A percentile compares a stretch with the other conserved stretches of the same genome.
phyloP scores from a whole-genome alignment of 2,329 filamentous ascomycete species.

The Anthostomella pinea region DNA sequence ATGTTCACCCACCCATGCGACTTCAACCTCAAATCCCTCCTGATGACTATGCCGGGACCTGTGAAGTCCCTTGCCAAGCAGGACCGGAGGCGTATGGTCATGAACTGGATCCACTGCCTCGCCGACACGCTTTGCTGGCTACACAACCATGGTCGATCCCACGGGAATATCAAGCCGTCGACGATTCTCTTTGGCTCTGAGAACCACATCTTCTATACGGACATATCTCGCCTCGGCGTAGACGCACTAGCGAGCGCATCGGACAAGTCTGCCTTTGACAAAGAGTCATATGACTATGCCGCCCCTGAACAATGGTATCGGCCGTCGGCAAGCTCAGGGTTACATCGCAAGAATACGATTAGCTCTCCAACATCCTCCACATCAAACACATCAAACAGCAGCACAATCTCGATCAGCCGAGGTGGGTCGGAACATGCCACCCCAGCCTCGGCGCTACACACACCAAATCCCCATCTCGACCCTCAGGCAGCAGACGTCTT shows the following conservation, averaged over 20 bases:
- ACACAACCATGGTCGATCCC: slow-evolving; percentile 61
- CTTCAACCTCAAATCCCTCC: slow-evolving; percentile 63
- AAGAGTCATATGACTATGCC: slow-evolving; percentile 70
- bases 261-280: slow-evolving; percentile 55
- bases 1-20: slow-evolving; percentile 66
- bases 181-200: slow-evolving; percentile 65
- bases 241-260: slow-evolving; percentile 40
- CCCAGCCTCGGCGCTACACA: slow-evolving; percentile 34
- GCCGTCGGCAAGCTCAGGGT: slow-evolving; percentile 33
- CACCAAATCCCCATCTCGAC: slow-evolving; percentile 44
- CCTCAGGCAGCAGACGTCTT: slow-evolving; percentile 67
- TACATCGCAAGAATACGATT: slow-evolving; percentile 28
- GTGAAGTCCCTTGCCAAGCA: slow-evolving; percentile 62
- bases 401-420: slow-evolving; percentile 38
- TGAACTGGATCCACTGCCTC: slow-evolving; percentile 75
- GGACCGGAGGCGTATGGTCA: slow-evolving; percentile 55
- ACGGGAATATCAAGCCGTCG: slow-evolving; percentile 68
- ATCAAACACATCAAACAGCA: slow-evolving; percentile 30
- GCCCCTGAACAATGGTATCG: slow-evolving; percentile 64
- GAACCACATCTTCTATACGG: slow-evolving; percentile 66
- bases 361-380: slow-evolving; percentile 30
- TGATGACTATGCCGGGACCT: slow-evolving; percentile 59
- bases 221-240: slow-evolving; percentile 51
- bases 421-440: slow-evolving; percentile 28
- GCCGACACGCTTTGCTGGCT: slow-evolving; percentile 65